Conservation (phyloP, 2,329 filamentous ascomycete genomes). For the Colletotrichum kahawae region DNA sequence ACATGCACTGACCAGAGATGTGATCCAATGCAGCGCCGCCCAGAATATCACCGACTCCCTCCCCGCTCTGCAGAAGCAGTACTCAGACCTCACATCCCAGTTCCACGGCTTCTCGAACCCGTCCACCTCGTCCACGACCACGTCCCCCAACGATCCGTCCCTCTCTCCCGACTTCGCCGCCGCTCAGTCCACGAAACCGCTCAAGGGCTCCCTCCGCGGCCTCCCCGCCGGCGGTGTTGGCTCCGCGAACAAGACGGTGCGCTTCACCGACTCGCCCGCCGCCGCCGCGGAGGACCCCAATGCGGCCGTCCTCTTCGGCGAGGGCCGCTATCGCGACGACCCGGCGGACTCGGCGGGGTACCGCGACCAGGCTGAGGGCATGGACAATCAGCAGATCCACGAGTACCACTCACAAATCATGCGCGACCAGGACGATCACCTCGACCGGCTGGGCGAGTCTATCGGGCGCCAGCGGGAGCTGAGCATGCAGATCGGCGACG, state of each 20-base stretch:
- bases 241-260: constrained; percentile 72
- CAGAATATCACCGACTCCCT: constrained; percentile 67
- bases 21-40: constrained; percentile 41
- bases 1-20: not conserved
- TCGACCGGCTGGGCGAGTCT: constrained; percentile 85
- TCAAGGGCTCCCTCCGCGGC: constrained; percentile 32
- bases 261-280: constrained; percentile 74
- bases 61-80: constrained; percentile 73
- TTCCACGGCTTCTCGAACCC: constrained; percentile 72
- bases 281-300: constrained; percentile 46
- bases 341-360: constrained; percentile 62
- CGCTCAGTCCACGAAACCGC: constrained; percentile 51
- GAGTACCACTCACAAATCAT: constrained; percentile 81
- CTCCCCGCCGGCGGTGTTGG: constrained; percentile 29
- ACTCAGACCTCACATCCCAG: constrained; percentile 77
- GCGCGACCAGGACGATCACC: constrained; percentile 88
- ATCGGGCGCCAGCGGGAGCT: constrained; percentile 91
- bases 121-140: constrained; percentile 54
- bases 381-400: constrained; percentile 87
- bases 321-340: constrained; percentile 70
- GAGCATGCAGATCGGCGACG: constrained; percentile 94
- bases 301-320: constrained; percentile 50
- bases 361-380: constrained; percentile 59
- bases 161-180: constrained; percentile 69
- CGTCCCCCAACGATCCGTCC: constrained; percentile 67